These are phyloP conservation scores for Trifolium pratense DNA, from an alignment of 306 rosid genomes.

Conservation along the genomic window DNA sequence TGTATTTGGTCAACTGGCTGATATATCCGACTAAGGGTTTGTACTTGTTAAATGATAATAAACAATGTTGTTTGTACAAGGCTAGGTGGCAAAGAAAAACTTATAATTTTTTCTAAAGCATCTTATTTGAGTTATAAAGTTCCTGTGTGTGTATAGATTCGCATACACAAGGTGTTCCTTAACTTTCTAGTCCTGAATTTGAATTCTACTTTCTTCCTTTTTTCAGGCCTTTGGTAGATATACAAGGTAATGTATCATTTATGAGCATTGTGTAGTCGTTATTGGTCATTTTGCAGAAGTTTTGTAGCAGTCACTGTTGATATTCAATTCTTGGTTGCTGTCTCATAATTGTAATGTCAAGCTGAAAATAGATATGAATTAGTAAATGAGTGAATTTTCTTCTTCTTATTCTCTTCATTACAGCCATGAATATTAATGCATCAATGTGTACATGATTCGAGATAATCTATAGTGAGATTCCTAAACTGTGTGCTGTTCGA, in stretches of 20 bases:
- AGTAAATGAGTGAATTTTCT: conserved; percentile 43
- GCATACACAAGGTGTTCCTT: background rate
- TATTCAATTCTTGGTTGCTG: conserved; percentile 51
- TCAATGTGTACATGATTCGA: conserved; percentile 45
- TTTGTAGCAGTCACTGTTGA: conserved; percentile 57
- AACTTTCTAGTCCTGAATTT: conserved; percentile 7
- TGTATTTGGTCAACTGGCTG: conserved; percentile 14
- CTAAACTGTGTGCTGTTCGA: conserved; percentile 37
- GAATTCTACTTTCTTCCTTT: conserved; percentile 10
- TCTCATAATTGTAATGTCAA: conserved; percentile 50
- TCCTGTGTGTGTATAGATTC: background rate
- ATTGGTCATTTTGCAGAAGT: conserved; percentile 50
- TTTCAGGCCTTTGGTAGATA: conserved; percentile 54
- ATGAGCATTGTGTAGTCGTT: conserved; percentile 53
- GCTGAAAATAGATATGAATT: conserved; percentile 45
- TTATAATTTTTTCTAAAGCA: conserved; percentile 28
- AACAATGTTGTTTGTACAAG: background rate
- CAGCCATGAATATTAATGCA: conserved; percentile 37
- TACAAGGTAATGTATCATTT: conserved; percentile 51
- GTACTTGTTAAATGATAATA: conserved; percentile 7
- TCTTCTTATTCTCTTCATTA: background rate
- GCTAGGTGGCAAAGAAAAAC: conserved; percentile 4
- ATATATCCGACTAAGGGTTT: background rate
- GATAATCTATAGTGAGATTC: conserved; percentile 43
- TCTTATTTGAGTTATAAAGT: background rate